Conservation (phyloP, 257 asterid species). For the Coffea eugenioides region DNA sequence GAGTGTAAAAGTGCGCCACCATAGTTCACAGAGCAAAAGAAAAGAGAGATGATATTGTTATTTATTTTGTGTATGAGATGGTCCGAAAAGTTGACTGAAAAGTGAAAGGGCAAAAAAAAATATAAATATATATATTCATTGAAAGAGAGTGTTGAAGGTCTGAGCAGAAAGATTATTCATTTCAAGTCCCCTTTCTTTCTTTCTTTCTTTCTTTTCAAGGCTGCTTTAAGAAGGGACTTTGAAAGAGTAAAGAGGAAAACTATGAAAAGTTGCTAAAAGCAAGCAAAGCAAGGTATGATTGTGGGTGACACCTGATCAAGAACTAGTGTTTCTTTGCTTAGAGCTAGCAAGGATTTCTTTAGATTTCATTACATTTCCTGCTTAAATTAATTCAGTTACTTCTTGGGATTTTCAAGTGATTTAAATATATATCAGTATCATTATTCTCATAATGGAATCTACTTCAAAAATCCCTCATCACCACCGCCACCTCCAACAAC, state of each 20-base stretch:
- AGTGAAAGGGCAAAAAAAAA: slow-evolving; percentile 2
- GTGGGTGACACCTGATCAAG: slow-evolving; percentile 53
- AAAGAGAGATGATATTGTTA: slow-evolving; percentile 8
- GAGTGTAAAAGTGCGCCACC: slow-evolving; percentile 14
- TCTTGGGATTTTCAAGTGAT: slow-evolving; percentile 89
- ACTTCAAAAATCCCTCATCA: slow-evolving; percentile 57
- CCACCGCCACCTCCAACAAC: slow-evolving; percentile 1
- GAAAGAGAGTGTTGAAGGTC: neutral
- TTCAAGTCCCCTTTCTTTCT: slow-evolving; percentile 20
- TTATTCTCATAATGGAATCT: slow-evolving; percentile 57
- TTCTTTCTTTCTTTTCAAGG: slow-evolving; percentile 42
- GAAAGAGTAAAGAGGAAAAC: slow-evolving; percentile 65
- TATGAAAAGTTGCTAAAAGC: slow-evolving; percentile 43
- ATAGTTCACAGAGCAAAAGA: slow-evolving; percentile 13
- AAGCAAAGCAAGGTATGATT: slow-evolving; percentile 16
- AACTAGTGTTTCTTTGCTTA: slow-evolving; percentile 23
- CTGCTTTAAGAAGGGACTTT: slow-evolving; percentile 51
- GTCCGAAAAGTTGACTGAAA: slow-evolving; percentile 38
- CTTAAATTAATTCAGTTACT: slow-evolving; percentile 32
- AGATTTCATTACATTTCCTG: slow-evolving; percentile 10
- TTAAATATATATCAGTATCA: slow-evolving; percentile 33
- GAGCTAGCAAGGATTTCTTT: slow-evolving; percentile 23
- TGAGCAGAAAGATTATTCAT: slow-evolving; percentile 2
- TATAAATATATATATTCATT: neutral
- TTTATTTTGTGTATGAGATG: slow-evolving; percentile 23